Base-by-base conservation (phyloP, 108 stramenopile genomes). In the Parmales sp. region DNA sequence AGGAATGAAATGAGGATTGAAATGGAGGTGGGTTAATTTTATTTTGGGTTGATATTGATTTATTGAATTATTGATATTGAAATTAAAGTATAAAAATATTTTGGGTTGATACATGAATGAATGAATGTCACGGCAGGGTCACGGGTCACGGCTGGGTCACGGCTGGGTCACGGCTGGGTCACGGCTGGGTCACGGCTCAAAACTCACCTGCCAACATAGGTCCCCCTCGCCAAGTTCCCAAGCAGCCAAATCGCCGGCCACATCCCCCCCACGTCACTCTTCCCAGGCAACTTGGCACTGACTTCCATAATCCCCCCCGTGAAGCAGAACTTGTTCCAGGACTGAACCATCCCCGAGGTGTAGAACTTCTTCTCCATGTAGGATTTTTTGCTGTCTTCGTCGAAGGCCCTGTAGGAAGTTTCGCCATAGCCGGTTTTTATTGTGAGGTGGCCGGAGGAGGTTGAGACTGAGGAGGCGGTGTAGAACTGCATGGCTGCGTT, bases 241-340 rank as follows among this genome's bases (percentile, higher is more conserved):
- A 97, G 69, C 54, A 98, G 79, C 96, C 96, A 98, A 46, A 95
- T 75, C 6, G 94, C 96, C 13, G 96, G 96, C 96, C 96, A 98
- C 28, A 98, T 68, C 6, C 94, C 92, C 29, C 84, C 90, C 45
- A 60, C 75, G 69, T 50, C 77, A 0, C 86, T 76, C 51, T 89
- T 82, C 8, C 96, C 96, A 1, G 96, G 96, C n/a, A 98, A 73
- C 22, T 87, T 81, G 3, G 91, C 86, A 71, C 86, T 83, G 36
- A 95, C 86, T 76, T 95, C 94, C 19, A 98, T 68, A 37, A 95
- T 89, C 8, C 96, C 96, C 39, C 96, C 96, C 9, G 93, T 93
- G 69, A 95, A 98, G 71, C 96, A 98, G 73, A 98, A 95, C 76
- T 98, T 98, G 76, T 98, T 80, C 96, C 96, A 98, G 36, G 75